Evolutionary conservation across 176 grass and related monocot species (phyloP), one percentile per base, ranked within the genome.

Genomic region (Leersia perrieri): DNA sequence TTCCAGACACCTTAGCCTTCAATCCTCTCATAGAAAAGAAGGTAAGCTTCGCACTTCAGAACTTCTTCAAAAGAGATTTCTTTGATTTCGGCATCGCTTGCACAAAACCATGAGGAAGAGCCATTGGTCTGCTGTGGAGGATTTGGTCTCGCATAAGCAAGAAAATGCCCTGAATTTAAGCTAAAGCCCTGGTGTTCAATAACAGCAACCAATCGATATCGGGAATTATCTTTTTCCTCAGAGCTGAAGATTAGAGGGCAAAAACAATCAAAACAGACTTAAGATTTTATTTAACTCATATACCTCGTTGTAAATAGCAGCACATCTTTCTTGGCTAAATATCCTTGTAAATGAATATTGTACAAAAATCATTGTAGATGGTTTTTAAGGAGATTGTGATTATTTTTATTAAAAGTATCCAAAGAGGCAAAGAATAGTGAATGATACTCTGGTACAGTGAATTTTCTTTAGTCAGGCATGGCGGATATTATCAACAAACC

Each of bases 1-100:
- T 68, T 47, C 28, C 8, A 57, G 33, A 1, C 47, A 57, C 28
- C 67, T 92, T 61, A 70, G 69, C 13, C 62, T 64, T 81, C 67
- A 25, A 91, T 14, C 66, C 84, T 92, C 76, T 98, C 95, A 57
- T 94, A 98, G 78, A 98, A 98, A 49, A 98, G 66, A 63, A 98
- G 73, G 68, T 94, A 98, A 8, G 92, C 90, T 34, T 98, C 78
- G 5, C 83, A 55, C 29, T 73, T 32, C 22, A 92, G 74, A 61
- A 98, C 88, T 81, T 94, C 73, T 16, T 82, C 83, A 64, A 94
- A 60, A 57, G 86, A 79, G 76, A 76, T 86, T 89, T 89, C 81
- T 26, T 16, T 78, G 27, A 98, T 72, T 18, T 49, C 1, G 2
- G 16, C 7, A 28, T 98, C 92, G 14, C 72, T 74, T 3, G 92